These are phyloP conservation scores for Hyphopichia wangnamkhiaoensis DNA, from an alignment of 1,139 yeast species.

Conservation along the genomic window DNA sequence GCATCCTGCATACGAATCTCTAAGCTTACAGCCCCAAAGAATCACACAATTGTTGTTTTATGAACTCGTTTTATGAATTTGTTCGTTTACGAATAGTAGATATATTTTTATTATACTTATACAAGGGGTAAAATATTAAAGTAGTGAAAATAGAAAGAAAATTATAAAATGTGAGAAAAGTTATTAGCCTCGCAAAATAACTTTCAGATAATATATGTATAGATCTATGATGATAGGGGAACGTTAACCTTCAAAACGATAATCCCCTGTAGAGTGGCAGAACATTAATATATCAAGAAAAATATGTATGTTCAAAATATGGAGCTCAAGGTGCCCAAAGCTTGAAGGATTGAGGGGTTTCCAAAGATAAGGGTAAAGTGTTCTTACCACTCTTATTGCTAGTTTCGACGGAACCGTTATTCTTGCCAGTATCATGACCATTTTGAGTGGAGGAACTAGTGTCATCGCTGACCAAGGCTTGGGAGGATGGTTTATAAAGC, in stretches of 20 bases:
- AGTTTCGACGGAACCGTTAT: slow-evolving; percentile 8
- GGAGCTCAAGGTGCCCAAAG: slow-evolving; percentile 69
- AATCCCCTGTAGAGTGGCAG: not conserved
- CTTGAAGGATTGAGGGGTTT: slow-evolving; percentile 81
- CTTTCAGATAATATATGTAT: too few species aligned
- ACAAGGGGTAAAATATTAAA: not conserved
- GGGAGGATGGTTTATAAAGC: slow-evolving; percentile 51
- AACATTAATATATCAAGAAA: not conserved
- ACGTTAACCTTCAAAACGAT: too few species aligned
- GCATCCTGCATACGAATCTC: too few species aligned
- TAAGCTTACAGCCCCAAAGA: not conserved
- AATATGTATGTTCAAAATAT: not conserved
- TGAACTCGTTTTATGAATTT: not conserved
- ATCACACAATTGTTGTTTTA: not conserved
- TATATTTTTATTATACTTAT: not conserved
- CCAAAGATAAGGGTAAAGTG: slow-evolving; percentile 73
- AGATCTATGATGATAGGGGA: too few species aligned
- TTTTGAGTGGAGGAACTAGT: slow-evolving; percentile 13
- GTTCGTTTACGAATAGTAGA: not conserved
- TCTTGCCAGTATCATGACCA: slow-evolving; percentile 4
- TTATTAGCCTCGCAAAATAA: too few species aligned
- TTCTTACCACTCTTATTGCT: slow-evolving; percentile 20
- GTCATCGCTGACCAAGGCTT: slow-evolving; percentile 24
- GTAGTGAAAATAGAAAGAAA: not conserved
- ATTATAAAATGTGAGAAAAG: too few species aligned